A percentile compares a stretch with the other conserved stretches of the same genome.
Conservation (phyloP, 257 asterid genomes). For the Solanum piurae region DNA sequence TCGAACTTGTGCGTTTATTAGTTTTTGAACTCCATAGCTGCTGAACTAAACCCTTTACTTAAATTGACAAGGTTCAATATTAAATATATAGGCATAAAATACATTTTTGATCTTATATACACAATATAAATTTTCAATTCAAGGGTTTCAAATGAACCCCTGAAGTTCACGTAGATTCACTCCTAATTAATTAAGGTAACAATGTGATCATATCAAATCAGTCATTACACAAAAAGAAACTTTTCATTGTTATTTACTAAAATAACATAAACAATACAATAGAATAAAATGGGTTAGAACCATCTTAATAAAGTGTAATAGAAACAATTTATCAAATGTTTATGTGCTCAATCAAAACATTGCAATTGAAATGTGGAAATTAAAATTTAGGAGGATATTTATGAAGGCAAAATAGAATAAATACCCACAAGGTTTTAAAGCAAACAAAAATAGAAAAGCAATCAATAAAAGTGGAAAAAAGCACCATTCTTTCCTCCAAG, state of each 20-base stretch:
- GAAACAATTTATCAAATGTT: background rate
- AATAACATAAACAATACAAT: too few species aligned
- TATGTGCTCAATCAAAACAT: background rate
- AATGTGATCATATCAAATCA: too few species aligned
- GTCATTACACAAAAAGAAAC: background rate
- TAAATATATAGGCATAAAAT: too few species aligned
- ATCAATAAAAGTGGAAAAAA: background rate
- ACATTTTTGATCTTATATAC: too few species aligned
- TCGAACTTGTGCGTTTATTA: too few species aligned
- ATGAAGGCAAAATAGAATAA: background rate
- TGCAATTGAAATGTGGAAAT: background rate
- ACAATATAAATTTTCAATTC: too few species aligned
- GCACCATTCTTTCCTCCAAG: background rate
- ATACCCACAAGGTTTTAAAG: background rate
- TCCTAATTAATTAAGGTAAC: too few species aligned
- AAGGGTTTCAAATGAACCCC: background rate
- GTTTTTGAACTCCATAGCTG: fast-evolving
- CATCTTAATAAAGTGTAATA: background rate
- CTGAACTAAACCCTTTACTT: too few species aligned
- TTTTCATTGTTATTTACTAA: too few species aligned
- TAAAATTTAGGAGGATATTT: background rate
- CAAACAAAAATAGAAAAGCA: background rate
- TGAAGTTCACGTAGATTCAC: fast-evolving
- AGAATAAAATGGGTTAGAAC: too few species aligned
- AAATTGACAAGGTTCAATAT: too few species aligned